Base-by-base conservation (phyloP, 805 yeast genomes). In the Barnettozyma sucrosica region DNA sequence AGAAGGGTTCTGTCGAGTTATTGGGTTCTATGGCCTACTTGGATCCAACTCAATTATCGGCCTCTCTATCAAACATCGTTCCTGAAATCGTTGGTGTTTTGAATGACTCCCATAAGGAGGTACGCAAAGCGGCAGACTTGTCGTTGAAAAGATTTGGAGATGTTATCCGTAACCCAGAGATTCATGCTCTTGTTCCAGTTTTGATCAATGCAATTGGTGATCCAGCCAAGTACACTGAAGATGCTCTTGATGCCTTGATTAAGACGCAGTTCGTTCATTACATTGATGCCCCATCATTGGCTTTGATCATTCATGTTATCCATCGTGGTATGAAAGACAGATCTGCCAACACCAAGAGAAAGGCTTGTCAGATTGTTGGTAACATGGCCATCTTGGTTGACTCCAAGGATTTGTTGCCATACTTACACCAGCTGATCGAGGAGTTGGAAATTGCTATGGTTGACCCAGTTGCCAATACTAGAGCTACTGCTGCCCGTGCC, bases 1-100 rank as follows among this genome's bases (percentile, higher is more conserved):
- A 93, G 69, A 88, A 89, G 68, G 99, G 98, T 4, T 87, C 98
- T 7, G 98, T 93, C 18, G 98, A 93, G 64, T 70, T 93, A 45
- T 76, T 93, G 41, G 99, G 99, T 66, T 82, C 96, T 21, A 93
- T 93, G 99, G 99, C 99, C 0, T 93, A 89, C 64, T 74, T 93
- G 52, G 97, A 92, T 60, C 99, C 99, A 4, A 76, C 93, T 3
- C 99, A 93, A 63, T 73, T 93, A 55, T 89, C 97, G 2, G 77
- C 90, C 0, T 89, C 97, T 0, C 72, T 93, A 56, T 85, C 97
- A 0, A 80, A 81, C 0, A 92, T 93, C 69, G 88, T 93, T 51
- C 99, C 99, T 2, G 96, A 92, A 62, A 89, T 93, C 67, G 99
- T 92, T 48, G 90, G 93, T 53, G 96, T 90, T 23, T 72, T 93